These are phyloP conservation scores for Hypsizygus ulmarius DNA, from an alignment of 1,284 basidiomycete species.

Conservation along the genomic window DNA sequence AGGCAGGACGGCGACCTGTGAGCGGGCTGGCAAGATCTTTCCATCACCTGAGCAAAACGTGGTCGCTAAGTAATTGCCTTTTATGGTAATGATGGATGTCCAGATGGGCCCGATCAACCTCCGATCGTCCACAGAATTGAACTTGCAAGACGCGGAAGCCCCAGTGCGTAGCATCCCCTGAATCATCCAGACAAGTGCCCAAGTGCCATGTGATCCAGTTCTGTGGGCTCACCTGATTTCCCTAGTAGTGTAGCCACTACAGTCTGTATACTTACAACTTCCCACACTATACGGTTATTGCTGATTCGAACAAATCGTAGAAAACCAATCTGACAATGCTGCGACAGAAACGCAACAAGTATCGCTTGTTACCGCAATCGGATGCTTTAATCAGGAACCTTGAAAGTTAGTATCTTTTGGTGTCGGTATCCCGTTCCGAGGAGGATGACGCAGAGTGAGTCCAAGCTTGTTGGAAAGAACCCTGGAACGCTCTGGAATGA, in stretches of 20 bases:
- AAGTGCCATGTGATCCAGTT: neutral
- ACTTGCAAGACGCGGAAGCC: neutral
- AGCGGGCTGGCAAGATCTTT: slow-evolving; percentile 10
- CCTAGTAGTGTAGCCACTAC: neutral
- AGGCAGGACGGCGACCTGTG: slow-evolving; percentile 11
- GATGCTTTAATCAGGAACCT: neutral
- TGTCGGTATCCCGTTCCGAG: neutral
- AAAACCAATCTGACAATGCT: neutral
- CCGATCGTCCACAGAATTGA: slow-evolving; percentile 4
- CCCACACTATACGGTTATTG: neutral
- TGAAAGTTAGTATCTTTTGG: neutral
- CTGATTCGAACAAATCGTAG: neutral
- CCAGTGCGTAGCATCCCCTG: no score
- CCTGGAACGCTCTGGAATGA: neutral
- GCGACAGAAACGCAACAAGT: neutral
- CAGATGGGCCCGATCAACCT: slow-evolving; percentile 15
- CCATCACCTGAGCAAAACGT: slow-evolving; percentile 19
- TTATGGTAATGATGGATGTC: slow-evolving; percentile 10
- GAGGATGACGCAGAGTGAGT: neutral
- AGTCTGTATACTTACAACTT: neutral
- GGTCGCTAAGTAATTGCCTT: slow-evolving; percentile 17
- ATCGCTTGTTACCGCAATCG: neutral
- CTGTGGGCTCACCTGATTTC: neutral
- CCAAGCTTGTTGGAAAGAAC: no score
- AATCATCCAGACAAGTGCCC: no score